These are phyloP conservation scores for Pisolithus thermaeus DNA, from an alignment of 1,284 basidiomycete species.

Conservation along the genomic window DNA sequence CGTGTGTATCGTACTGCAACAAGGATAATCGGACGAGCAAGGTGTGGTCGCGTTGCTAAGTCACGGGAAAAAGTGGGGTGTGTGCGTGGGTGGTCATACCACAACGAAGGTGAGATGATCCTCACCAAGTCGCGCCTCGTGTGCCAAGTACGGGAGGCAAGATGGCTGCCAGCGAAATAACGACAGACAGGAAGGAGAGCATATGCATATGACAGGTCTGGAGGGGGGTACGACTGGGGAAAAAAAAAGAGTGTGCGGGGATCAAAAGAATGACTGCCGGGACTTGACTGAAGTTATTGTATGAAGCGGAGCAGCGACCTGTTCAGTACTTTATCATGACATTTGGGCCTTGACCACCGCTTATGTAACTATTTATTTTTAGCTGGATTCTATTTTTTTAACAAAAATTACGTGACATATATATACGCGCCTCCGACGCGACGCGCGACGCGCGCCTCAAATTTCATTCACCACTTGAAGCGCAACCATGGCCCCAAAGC, in stretches of 20 bases:
- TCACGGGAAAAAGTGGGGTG: neutral
- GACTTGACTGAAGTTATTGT: neutral
- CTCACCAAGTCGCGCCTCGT: conserved; percentile 26
- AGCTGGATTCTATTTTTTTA: neutral
- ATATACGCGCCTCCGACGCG: conserved; percentile 17
- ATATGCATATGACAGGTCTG: conserved; percentile 7
- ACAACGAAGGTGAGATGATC: neutral
- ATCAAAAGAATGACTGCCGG: neutral
- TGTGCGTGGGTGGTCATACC: neutral
- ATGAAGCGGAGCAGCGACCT: neutral
- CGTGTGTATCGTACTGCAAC: conserved; percentile 52
- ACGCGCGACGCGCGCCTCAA: conserved; percentile 8
- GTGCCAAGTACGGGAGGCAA: conserved; percentile 15
- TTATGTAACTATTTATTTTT: neutral
- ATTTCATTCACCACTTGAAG: conserved; percentile 6
- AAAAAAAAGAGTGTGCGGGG: conserved; percentile 14
- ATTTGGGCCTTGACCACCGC: neutral
- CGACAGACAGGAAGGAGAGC: conserved; percentile 15
- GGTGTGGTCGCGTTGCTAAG: conserved; percentile 46
- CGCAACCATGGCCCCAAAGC: conserved; percentile 32
- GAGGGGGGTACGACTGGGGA: conserved; percentile 1
- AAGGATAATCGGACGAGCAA: conserved; percentile 57
- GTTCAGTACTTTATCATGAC: neutral
- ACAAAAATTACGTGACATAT: neutral
- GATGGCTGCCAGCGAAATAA: conserved; percentile 14